Percentiles rank a stretch among this genome's conserved stretches.
Evolutionary conservation across 108 stramenopile genomes (phyloP).

Genomic region (Cylindrotheca fusiformis): DNA sequence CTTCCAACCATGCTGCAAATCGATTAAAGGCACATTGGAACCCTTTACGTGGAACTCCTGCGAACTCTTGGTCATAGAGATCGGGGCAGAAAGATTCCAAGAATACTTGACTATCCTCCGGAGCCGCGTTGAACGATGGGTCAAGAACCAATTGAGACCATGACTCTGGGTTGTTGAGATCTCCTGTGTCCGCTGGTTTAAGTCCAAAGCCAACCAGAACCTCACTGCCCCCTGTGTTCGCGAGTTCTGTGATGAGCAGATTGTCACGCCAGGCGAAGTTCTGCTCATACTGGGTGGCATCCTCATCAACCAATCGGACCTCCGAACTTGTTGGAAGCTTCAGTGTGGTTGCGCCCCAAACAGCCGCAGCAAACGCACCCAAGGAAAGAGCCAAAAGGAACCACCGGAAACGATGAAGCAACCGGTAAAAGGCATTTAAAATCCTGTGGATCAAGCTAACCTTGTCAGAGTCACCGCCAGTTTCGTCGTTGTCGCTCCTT

Average conservation of each 20-base stretch:
- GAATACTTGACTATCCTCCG: constrained; percentile 31
- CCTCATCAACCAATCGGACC: constrained; percentile 31
- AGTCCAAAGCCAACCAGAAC: constrained; percentile 35
- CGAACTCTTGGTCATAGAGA: constrained; percentile 42
- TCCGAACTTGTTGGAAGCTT: constrained; percentile 37
- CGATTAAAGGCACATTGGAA: constrained; percentile 43
- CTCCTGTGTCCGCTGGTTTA: constrained; percentile 43
- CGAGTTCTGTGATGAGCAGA: constrained; percentile 22
- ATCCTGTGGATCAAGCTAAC: constrained; percentile 37
- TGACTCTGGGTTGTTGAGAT: constrained; percentile 35
- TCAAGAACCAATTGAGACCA: constrained; percentile 49
- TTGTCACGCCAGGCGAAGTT: constrained; percentile 37
- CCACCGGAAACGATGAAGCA: constrained; percentile 40
- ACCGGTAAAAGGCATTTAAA: constrained; percentile 27
- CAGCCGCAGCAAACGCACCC: constrained; percentile 20
- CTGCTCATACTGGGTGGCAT: constrained; percentile 30
- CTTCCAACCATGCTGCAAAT: constrained; percentile 45
- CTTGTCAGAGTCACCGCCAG: constrained; percentile 11
- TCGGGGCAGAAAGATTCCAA: constrained; percentile 36
- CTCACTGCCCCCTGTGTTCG: constrained; percentile 26
- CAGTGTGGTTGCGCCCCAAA: constrained; percentile 28
- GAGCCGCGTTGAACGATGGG: constrained; percentile 37
- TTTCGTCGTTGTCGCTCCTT: constrained; percentile 10
- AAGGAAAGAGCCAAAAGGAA: constrained; percentile 19
- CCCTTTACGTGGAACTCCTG: background rate